Evolutionary conservation across 805 yeast genomes (phyloP), one percentile per base, ranked within the genome.

Genomic region (Candida pini): DNA sequence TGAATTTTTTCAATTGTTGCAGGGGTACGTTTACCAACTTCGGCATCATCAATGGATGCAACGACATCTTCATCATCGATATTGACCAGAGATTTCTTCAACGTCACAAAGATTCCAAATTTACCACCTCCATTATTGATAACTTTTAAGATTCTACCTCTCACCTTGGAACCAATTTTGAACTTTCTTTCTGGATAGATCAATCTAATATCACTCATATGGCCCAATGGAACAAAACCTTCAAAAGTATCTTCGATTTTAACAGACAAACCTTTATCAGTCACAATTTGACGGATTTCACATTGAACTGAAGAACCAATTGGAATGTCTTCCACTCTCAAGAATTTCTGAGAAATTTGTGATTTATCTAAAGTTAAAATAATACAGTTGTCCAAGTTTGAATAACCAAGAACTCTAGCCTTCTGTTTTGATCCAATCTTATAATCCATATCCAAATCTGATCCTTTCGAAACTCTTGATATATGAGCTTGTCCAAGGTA

Each of bases 131-230:
- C 63, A 29, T 51, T 62, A 26, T 55, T 48, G 28, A 69, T 62
- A 16, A 73, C 68, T 34, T 61, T 68, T 45, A 86, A 58, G 9
- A 87, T 72, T 62, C 95, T 75, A 42, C 81, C 92, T 48, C 72
- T 82, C 20, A 86, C 85, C 46, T 79, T 82, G 28, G 81, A 66
- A 9, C 96, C 97, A 28, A 80, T 77, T 59, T 84, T 85, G 69
- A 81, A 90, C 51, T 87, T 86, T 66, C 92, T 75, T 61, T 92
- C 97, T 5, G 98, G 98, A 53, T 90, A 81, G 3, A 77, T 76
- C 43, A 90, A 67, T 54, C 78, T 81, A 38, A 83, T 71, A 58
- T 92, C 99, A 46, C 95, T 80, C 58, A 92, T 73, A 49, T 90
- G 96, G 18, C 64, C 53, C 18, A 76, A 66, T 10, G 85, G 81